Evolutionary conservation across 257 asterid genomes (phyloP).

Genomic region (Petrea volubilis): DNA sequence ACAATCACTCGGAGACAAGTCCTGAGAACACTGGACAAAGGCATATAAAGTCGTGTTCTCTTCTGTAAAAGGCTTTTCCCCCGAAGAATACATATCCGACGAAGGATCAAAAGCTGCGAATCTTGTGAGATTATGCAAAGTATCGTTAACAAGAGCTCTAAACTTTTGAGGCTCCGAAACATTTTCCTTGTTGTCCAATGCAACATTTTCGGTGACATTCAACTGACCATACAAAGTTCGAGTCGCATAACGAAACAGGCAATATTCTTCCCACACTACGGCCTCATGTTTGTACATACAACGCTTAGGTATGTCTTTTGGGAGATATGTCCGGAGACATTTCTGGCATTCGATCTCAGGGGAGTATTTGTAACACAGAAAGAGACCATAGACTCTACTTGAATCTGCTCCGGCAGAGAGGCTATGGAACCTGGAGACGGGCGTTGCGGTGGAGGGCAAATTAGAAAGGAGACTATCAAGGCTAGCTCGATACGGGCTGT

Average conservation of each 20-base stretch:
- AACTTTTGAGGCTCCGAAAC: not conserved
- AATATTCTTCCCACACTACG: slow-evolving; percentile 13
- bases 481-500: slow-evolving; percentile 8
- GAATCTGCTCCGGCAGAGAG: slow-evolving; percentile 1
- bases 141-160: not conserved
- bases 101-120: slow-evolving; percentile 13
- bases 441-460: not conserved
- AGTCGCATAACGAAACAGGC: slow-evolving; percentile 6
- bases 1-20: slow-evolving; percentile 15
- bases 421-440: not conserved
- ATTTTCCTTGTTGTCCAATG: not conserved
- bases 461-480: not conserved
- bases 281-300: slow-evolving; percentile 8
- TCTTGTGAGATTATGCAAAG: slow-evolving; percentile 7
- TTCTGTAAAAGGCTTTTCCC: not conserved
- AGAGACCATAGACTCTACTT: slow-evolving; percentile 4
- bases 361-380: slow-evolving; percentile 4
- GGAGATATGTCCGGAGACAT: not conserved
- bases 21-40: slow-evolving; percentile 15
- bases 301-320: not conserved
- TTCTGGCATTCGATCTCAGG: not conserved
- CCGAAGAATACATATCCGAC: not conserved
- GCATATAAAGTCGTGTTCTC: not conserved
- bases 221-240: slow-evolving; percentile 7
- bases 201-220: slow-evolving; percentile 16